A percentile compares a stretch with the other conserved stretches of the same genome.
These are phyloP conservation scores for Vitis hybrid DNA, from an alignment of 177 flowering plant species.

Conservation along the genomic window DNA sequence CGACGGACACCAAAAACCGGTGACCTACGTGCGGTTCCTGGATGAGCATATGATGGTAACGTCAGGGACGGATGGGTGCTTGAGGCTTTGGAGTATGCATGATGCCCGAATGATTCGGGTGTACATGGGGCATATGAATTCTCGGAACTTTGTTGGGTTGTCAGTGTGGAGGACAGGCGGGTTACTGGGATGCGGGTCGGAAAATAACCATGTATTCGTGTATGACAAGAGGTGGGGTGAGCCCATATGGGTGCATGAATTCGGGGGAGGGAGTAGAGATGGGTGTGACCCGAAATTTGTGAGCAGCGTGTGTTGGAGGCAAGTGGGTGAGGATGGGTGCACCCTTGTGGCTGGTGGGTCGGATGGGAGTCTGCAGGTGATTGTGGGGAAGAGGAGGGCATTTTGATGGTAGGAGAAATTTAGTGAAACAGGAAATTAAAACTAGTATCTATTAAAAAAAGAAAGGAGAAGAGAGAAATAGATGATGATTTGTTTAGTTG, in stretches of 20 bases:
- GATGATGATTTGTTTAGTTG: too few species aligned
- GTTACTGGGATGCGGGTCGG: constrained; percentile 68
- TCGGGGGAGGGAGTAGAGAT: constrained; percentile 16
- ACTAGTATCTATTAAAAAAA: too few species aligned
- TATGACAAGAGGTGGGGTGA: constrained; percentile 70
- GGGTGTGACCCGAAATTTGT: constrained; percentile 36
- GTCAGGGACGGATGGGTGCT: constrained; percentile 54
- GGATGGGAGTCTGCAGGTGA: too few species aligned
- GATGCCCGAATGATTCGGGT: constrained; percentile 32
- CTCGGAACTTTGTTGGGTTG: constrained; percentile 62
- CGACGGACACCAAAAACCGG: constrained; percentile 55
- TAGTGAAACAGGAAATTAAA: too few species aligned
- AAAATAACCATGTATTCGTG: constrained; percentile 55
- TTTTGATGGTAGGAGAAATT: too few species aligned
- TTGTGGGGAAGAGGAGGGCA: too few species aligned
- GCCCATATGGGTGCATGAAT: constrained; percentile 59
- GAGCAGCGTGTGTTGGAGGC: constrained; percentile 76
- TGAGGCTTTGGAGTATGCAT: constrained; percentile 52
- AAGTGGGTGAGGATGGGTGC: constrained; percentile 42
- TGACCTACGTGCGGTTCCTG: constrained; percentile 49
- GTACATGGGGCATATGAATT: constrained; percentile 58
- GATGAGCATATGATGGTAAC: constrained; percentile 37
- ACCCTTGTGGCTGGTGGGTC: constrained; percentile 52
- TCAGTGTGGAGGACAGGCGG: constrained; percentile 67
- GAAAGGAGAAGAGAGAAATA: too few species aligned